Evolutionary conservation across 2,329 filamentous ascomycete genomes (phyloP).

Genomic region (Pseudophaeomoniella oleicola): DNA sequence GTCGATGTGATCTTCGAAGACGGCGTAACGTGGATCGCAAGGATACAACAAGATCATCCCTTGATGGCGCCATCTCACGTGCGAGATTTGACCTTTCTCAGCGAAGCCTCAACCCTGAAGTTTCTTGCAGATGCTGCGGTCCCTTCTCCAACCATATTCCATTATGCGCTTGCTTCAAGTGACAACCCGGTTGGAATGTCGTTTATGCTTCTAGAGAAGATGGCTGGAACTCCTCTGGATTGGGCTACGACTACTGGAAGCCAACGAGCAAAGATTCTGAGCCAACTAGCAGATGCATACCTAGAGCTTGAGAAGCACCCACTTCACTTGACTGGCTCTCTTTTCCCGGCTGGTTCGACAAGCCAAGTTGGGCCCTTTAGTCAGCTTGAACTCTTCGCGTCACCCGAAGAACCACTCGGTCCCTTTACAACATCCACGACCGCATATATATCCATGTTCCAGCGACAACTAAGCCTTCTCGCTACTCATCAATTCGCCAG

Average conservation of each 20-base stretch:
- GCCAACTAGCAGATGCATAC: slow-evolving; percentile 23
- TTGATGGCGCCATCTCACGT: slow-evolving; percentile 21
- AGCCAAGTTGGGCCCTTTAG: slow-evolving; percentile 20
- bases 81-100: slow-evolving; percentile 18
- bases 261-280: slow-evolving; percentile 22
- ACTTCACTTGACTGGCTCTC: slow-evolving; percentile 22
- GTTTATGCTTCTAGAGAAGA: slow-evolving; percentile 29
- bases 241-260: slow-evolving; percentile 19
- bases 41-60: slow-evolving; percentile 26
- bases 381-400: too few relatives aligned
- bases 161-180: slow-evolving; percentile 17
- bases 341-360: slow-evolving; percentile 14
- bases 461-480: too few relatives aligned
- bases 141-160: slow-evolving; percentile 23
- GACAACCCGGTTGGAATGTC: slow-evolving; percentile 19
- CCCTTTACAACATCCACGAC: too few relatives aligned
- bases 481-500: too few relatives aligned
- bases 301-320: slow-evolving; percentile 23
- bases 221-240: slow-evolving; percentile 22
- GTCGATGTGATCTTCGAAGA: slow-evolving; percentile 22
- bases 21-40: slow-evolving; percentile 27
- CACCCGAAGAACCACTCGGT: too few relatives aligned
- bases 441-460: too few relatives aligned
- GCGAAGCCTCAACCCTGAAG: slow-evolving; percentile 27
- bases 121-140: slow-evolving; percentile 23